phyloP scores from a whole-genome alignment of 139 green algal species.

The Coccomyxa sp. region DNA sequence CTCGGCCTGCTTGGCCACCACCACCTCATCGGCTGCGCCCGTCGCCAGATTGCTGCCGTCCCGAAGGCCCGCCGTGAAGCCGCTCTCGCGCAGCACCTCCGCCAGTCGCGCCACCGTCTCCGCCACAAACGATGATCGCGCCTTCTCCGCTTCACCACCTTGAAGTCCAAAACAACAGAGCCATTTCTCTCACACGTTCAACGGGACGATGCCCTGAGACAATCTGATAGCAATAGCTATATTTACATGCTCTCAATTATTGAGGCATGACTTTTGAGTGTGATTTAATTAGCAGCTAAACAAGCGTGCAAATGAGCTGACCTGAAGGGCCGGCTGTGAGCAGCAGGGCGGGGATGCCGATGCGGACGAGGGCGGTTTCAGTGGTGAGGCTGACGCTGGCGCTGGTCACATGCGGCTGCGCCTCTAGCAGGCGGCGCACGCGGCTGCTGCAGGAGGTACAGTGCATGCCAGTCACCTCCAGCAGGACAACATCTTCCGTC shows the following conservation, averaged over 20 bases:
- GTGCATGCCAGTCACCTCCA: constrained; percentile 85
- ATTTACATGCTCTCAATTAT: too few relatives aligned
- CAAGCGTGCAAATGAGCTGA: neutral
- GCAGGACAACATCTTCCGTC: constrained; percentile 59
- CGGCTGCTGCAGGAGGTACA: constrained; percentile 79
- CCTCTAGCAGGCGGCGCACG: constrained; percentile 73
- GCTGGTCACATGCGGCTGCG: constrained; percentile 33
- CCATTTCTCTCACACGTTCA: neutral
- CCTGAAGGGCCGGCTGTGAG: neutral
- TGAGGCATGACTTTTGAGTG: neutral
- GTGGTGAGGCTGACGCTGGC: constrained; percentile 88
- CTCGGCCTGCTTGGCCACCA: constrained; percentile 12
- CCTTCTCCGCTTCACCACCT: neutral
- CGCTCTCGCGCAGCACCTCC: neutral
- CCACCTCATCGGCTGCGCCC: neutral
- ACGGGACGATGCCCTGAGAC: too few relatives aligned
- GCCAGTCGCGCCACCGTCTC: constrained; percentile 58
- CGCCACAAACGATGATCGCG: constrained; percentile 13
- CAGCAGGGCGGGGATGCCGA: constrained; percentile 33
- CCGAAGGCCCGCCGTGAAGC: neutral
- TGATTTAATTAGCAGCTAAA: neutral
- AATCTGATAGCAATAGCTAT: too few relatives aligned
- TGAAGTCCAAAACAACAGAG: neutral
- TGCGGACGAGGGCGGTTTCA: constrained; percentile 77
- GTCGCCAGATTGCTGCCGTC: neutral